phyloP scores from a whole-genome alignment of 768 basidiomycete genomes.

The Imleria badia region DNA sequence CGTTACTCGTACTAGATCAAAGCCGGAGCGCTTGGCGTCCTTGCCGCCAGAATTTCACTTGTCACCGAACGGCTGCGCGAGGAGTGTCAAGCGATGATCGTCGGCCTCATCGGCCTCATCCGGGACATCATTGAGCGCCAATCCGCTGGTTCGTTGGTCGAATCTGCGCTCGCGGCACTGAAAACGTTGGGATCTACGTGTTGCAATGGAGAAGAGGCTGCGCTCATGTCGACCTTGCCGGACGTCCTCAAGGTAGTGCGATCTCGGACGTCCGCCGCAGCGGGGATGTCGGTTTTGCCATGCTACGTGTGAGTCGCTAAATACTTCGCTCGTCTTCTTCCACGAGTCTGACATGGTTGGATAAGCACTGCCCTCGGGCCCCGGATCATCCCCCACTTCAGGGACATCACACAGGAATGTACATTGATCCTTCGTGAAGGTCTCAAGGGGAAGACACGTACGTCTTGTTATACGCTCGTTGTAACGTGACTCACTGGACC shows the following conservation, averaged over 20 bases:
- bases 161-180: conserved; percentile 59
- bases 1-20: conserved; percentile 47
- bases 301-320: conserved; percentile 55
- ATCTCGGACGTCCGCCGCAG: conserved; percentile 35
- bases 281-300: conserved; percentile 55
- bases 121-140: conserved; percentile 46
- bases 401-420: conserved; percentile 62
- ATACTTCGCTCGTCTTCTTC: not conserved
- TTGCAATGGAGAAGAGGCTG: conserved; percentile 62
- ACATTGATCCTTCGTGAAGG: conserved; percentile 46
- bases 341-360: conserved; percentile 4
- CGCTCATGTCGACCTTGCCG: conserved; percentile 60
- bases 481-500: not conserved
- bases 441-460: conserved; percentile 28
- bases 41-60: conserved; percentile 63
- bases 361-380: conserved; percentile 76
- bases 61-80: conserved; percentile 58
- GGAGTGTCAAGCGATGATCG: conserved; percentile 48
- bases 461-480: conserved; percentile 25
- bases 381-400: conserved; percentile 84
- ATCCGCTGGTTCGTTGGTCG: conserved; percentile 39
- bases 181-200: conserved; percentile 57
- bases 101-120: conserved; percentile 52
- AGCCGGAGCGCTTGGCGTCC: conserved; percentile 64
- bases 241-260: conserved; percentile 50